Evolutionary conservation across 768 basidiomycete genomes (phyloP).

Genomic region (Trametes punicea): DNA sequence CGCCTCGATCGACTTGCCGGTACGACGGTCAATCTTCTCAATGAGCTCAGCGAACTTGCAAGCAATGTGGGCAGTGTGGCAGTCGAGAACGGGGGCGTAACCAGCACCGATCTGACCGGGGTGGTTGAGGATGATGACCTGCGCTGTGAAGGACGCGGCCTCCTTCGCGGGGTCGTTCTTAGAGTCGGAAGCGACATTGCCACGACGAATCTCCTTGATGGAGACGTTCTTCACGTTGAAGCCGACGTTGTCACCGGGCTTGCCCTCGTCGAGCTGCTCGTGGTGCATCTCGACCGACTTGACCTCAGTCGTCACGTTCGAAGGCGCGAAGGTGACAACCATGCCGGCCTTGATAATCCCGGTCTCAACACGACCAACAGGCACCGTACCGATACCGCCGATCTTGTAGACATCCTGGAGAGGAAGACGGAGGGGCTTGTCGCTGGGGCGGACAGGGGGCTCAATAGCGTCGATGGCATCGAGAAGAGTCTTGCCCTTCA

Average conservation of each 20-base stretch:
- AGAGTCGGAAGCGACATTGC: slow-evolving; percentile 98
- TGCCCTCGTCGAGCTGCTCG: slow-evolving; percentile 92
- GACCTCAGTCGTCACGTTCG: slow-evolving; percentile 99
- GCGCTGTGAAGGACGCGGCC: slow-evolving; percentile 98
- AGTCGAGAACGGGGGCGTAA: slow-evolving; percentile 98
- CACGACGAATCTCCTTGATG: slow-evolving; percentile 99
- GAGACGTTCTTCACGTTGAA: slow-evolving; percentile 99
- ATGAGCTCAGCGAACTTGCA: slow-evolving; percentile 99
- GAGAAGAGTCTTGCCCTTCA: slow-evolving; percentile 99
- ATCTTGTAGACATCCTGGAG: slow-evolving; percentile 99
- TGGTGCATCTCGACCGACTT: slow-evolving; percentile 99
- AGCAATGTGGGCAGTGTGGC: slow-evolving; percentile 99
- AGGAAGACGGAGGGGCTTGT: slow-evolving; percentile 99
- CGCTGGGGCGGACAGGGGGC: slow-evolving; percentile 92
- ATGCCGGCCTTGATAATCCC: slow-evolving; percentile 99
- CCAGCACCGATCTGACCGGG: slow-evolving; percentile 99
- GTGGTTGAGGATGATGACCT: slow-evolving; percentile 99
- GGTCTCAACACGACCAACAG: slow-evolving; percentile 99
- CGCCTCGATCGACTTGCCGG: slow-evolving; percentile 88
- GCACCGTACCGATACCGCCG: slow-evolving; percentile 99
- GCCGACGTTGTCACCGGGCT: slow-evolving; percentile 98
- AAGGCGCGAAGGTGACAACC: slow-evolving; percentile 95
- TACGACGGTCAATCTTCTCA: slow-evolving; percentile 99
- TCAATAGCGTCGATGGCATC: slow-evolving; percentile 99
- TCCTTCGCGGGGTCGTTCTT: slow-evolving; percentile 99